Percentiles rank a stretch among this genome's conserved stretches.
phyloP scores from a whole-genome alignment of 1,284 basidiomycete species.

The Malassezia slooffiae region DNA sequence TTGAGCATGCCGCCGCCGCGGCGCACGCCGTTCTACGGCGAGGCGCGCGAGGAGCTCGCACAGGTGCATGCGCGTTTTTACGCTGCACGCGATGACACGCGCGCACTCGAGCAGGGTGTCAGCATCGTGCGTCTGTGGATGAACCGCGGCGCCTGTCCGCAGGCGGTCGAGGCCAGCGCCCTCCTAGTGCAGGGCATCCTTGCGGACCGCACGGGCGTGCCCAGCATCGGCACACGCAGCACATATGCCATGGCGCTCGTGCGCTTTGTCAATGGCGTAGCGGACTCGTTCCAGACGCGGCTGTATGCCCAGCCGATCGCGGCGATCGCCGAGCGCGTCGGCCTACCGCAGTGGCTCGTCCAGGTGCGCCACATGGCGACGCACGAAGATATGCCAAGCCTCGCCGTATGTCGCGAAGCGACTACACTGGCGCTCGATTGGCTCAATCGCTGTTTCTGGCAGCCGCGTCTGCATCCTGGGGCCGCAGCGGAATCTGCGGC shows the following conservation, averaged over 20 bases:
- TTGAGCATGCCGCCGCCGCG: slow-evolving; percentile 9
- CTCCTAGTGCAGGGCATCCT: slow-evolving; percentile 28
- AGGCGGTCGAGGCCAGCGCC: slow-evolving; percentile 39
- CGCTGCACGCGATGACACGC: background rate
- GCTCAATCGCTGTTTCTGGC: slow-evolving; percentile 19
- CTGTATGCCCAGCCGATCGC: slow-evolving; percentile 69
- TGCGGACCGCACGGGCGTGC: slow-evolving; percentile 19
- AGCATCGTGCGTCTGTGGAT: slow-evolving; percentile 36
- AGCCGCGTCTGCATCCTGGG: slow-evolving; percentile 5
- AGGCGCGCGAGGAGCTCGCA: slow-evolving; percentile 2
- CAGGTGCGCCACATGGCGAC: slow-evolving; percentile 87
- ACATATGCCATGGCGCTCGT: slow-evolving; percentile 32
- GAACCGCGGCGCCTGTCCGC: slow-evolving; percentile 35
- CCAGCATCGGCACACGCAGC: slow-evolving; percentile 20
- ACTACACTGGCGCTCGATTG: slow-evolving; percentile 48
- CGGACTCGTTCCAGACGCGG: slow-evolving; percentile 82
- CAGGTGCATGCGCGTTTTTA: slow-evolving; percentile 8
- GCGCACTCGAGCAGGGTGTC: slow-evolving; percentile 19
- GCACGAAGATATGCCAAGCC: slow-evolving; percentile 83
- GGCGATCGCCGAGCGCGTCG: slow-evolving; percentile 72
- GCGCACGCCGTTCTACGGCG: slow-evolving; percentile 13
- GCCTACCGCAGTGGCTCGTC: slow-evolving; percentile 79
- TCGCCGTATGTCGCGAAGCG: slow-evolving; percentile 66
- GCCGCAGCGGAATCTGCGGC: background rate
- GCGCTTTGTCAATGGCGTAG: slow-evolving; percentile 64